These are phyloP conservation scores for Trichosporon sp. DNA, from an alignment of 1,284 basidiomycete species.

Conservation along the genomic window DNA sequence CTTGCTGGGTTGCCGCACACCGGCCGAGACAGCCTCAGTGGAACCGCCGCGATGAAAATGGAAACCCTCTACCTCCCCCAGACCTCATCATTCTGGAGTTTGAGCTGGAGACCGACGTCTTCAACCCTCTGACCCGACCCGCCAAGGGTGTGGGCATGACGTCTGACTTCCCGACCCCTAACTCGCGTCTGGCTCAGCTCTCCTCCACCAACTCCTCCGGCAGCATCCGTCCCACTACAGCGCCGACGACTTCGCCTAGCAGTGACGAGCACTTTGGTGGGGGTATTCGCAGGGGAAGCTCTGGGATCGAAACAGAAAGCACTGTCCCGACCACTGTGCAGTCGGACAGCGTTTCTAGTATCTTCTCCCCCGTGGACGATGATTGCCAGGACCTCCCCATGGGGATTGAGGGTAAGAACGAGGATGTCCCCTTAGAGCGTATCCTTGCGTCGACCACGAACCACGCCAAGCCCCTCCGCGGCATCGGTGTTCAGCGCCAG, in stretches of 20 bases:
- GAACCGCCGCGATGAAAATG: slow-evolving; percentile 42
- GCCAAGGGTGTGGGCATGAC: neutral
- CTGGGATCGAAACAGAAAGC: slow-evolving; percentile 11
- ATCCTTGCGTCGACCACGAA: slow-evolving; percentile 75
- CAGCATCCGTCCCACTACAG: neutral
- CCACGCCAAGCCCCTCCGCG: slow-evolving; percentile 71
- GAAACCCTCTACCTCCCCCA: slow-evolving; percentile 37
- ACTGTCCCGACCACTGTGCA: slow-evolving; percentile 8
- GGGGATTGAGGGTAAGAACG: slow-evolving; percentile 50
- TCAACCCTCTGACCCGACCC: slow-evolving; percentile 69
- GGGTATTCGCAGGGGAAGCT: neutral
- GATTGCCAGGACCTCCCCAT: slow-evolving; percentile 28
- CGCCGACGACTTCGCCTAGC: neutral
- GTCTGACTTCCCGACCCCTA: neutral
- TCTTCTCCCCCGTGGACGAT: neutral
- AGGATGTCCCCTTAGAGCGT: slow-evolving; percentile 62
- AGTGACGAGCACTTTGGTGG: slow-evolving; percentile 1
- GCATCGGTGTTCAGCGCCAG: slow-evolving; percentile 56
- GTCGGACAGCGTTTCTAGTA: neutral
- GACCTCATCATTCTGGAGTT: slow-evolving; percentile 74
- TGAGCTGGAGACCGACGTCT: slow-evolving; percentile 71
- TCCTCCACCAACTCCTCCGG: neutral
- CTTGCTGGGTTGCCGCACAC: slow-evolving; percentile 82
- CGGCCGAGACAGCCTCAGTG: slow-evolving; percentile 58
- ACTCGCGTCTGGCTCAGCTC: neutral